phyloP scores from a whole-genome alignment of 2,329 filamentous ascomycete genomes.

The Huntiella bhutanensis region DNA sequence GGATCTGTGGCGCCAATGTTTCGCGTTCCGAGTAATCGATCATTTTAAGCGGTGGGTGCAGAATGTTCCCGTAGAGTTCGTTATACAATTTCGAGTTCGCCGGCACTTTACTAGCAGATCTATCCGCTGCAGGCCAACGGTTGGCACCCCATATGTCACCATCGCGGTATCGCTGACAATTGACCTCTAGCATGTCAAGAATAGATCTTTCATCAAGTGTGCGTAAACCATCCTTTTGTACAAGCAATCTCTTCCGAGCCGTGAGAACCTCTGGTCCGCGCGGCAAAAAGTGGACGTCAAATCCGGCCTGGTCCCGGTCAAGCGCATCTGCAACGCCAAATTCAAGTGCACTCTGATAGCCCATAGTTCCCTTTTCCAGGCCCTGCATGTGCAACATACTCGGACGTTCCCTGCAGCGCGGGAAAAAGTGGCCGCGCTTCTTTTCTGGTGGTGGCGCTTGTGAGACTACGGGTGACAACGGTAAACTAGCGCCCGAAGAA shows the following conservation, averaged over 20 bases:
- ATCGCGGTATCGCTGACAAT: constrained; percentile 35
- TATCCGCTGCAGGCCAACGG: constrained; percentile 16
- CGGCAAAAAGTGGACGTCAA: constrained; percentile 31
- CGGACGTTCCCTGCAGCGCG: constrained; percentile 41
- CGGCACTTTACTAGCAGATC: constrained; percentile 4
- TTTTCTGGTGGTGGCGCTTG: constrained; percentile 20
- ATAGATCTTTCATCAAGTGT: constrained; percentile 38
- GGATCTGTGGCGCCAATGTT: constrained; percentile 50
- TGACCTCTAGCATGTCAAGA: constrained; percentile 38
- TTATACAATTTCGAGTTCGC: constrained; percentile 34
- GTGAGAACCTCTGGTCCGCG: constrained; percentile 37
- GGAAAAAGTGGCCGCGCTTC: constrained; percentile 36
- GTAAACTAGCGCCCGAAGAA: constrained; percentile 22
- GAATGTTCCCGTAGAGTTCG: constrained; percentile 40
- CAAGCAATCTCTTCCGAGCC: constrained; percentile 37
- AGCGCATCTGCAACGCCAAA: constrained; percentile 44
- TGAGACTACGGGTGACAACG: constrained; percentile 11
- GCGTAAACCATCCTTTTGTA: constrained; percentile 32
- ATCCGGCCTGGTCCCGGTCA: constrained; percentile 41
- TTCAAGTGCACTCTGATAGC: constrained; percentile 49
- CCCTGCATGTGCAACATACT: constrained; percentile 58
- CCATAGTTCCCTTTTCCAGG: constrained; percentile 50
- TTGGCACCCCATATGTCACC: constrained; percentile 29
- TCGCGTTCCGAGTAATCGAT: constrained; percentile 40
- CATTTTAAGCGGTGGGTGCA: constrained; percentile 36